These are phyloP conservation scores for Aureobasidium sp. DNA, from an alignment of 2,329 filamentous ascomycete genomes.

Conservation along the genomic window DNA sequence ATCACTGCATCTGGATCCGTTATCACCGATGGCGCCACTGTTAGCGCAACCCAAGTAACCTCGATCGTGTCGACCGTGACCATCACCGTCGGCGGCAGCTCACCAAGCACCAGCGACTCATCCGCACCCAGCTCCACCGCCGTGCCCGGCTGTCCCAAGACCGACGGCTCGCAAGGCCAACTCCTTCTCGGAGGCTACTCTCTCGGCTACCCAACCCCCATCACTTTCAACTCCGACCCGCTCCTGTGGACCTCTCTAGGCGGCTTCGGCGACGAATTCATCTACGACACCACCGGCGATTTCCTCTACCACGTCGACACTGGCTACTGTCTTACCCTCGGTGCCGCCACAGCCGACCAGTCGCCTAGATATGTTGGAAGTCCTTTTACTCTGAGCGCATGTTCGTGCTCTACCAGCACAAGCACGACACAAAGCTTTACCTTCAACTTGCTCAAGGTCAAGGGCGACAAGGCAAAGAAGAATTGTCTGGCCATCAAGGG, in stretches of 20 bases:
- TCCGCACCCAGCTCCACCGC: neutral
- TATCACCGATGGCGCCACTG: neutral
- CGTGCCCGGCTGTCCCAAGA: neutral
- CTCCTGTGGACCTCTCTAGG: neutral
- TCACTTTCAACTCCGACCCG: neutral
- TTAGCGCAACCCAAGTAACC: neutral
- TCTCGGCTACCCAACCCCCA: neutral
- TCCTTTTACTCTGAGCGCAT: neutral
- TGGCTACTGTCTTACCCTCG: neutral
- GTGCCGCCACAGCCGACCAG: neutral
- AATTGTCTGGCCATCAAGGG: neutral
- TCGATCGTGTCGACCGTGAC: neutral
- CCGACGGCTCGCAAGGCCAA: neutral
- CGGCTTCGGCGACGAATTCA: neutral
- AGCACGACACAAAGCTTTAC: neutral
- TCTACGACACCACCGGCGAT: neutral
- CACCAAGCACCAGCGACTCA: neutral
- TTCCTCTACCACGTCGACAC: conserved; percentile 1
- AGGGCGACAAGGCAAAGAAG: neutral
- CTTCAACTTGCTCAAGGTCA: neutral
- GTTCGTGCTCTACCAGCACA: neutral
- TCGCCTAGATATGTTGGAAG: neutral
- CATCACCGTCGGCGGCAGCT: neutral
- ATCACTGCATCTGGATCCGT: neutral
- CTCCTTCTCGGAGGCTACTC: conserved; percentile 2